A percentile compares a stretch with the other conserved stretches of the same genome.
These are phyloP conservation scores for Fusarium subtropicale DNA, from an alignment of 2,329 filamentous ascomycete genomes.

Conservation along the genomic window DNA sequence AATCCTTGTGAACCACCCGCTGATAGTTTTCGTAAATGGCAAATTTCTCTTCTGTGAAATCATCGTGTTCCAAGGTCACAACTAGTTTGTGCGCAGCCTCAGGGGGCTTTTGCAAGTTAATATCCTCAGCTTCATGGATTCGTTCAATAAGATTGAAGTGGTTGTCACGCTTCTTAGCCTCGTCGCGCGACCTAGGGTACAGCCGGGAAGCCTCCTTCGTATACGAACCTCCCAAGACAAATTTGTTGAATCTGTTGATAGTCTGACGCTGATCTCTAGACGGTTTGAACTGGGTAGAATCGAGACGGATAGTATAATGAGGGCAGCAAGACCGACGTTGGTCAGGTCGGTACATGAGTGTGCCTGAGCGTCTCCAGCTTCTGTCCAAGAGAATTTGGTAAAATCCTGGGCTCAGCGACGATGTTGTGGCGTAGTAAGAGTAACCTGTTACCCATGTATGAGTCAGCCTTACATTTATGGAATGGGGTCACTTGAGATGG, in stretches of 20 bases:
- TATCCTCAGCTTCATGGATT: conserved; percentile 75
- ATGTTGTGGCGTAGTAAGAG: conserved; percentile 76
- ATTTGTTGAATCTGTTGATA: conserved; percentile 80
- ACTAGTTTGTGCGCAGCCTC: conserved; percentile 74
- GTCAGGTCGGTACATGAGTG: conserved; percentile 81
- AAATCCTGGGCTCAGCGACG: conserved; percentile 70
- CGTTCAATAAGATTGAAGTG: conserved; percentile 75
- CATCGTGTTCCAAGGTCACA: conserved; percentile 76
- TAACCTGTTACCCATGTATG: conserved; percentile 64
- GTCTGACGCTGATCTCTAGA: conserved; percentile 79
- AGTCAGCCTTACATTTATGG: conserved; percentile 39
- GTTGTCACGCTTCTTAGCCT: conserved; percentile 70
- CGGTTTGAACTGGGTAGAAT: conserved; percentile 72
- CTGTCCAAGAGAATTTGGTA: conserved; percentile 80
- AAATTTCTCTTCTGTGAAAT: conserved; percentile 82
- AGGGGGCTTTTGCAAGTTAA: conserved; percentile 66
- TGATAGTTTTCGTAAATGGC: conserved; percentile 80
- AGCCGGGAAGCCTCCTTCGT: conserved; percentile 70
- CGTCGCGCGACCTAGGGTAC: conserved; percentile 75
- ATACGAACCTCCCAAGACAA: conserved; percentile 76
- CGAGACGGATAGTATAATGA: conserved; percentile 85
- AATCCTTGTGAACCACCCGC: conserved; percentile 76
- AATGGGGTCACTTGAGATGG: conserved; percentile 8
- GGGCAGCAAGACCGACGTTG: conserved; percentile 87
- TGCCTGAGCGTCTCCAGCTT: conserved; percentile 81